Evolutionary conservation across 2,329 filamentous ascomycete genomes (phyloP).

Genomic region (Aurifilum marmelostoma): DNA sequence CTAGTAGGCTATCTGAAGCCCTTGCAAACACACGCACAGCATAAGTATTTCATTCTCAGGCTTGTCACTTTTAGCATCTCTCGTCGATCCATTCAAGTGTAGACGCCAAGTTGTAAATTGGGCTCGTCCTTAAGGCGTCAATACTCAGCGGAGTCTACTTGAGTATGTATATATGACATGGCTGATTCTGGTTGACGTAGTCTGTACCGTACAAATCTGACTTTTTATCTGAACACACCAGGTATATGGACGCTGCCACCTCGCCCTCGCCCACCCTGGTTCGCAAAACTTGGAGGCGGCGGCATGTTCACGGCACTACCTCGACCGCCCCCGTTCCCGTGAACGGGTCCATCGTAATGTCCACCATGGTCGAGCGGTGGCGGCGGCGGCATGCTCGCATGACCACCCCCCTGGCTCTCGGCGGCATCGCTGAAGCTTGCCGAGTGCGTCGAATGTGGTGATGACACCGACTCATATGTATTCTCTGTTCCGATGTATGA

Average conservation of each 20-base stretch:
- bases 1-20: neutral
- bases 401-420: neutral
- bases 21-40: neutral
- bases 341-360: neutral
- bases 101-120: neutral
- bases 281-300: too few relatives aligned
- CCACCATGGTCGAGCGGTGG: neutral
- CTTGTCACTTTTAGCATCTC: neutral
- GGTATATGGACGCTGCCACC: neutral
- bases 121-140: neutral
- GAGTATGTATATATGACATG: neutral
- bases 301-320: too few relatives aligned
- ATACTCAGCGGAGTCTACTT: too few relatives aligned
- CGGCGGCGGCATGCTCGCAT: neutral
- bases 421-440: neutral
- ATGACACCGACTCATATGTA: neutral
- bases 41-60: neutral
- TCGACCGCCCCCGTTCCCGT: neutral
- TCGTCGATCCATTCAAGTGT: neutral
- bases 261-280: neutral
- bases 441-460: neutral
- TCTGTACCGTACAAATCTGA: neutral
- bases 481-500: neutral
- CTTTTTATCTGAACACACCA: neutral
- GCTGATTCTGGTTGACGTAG: neutral